Conservation (phyloP, 768 basidiomycete genomes). For the Agaricus sinodeliciosus region DNA sequence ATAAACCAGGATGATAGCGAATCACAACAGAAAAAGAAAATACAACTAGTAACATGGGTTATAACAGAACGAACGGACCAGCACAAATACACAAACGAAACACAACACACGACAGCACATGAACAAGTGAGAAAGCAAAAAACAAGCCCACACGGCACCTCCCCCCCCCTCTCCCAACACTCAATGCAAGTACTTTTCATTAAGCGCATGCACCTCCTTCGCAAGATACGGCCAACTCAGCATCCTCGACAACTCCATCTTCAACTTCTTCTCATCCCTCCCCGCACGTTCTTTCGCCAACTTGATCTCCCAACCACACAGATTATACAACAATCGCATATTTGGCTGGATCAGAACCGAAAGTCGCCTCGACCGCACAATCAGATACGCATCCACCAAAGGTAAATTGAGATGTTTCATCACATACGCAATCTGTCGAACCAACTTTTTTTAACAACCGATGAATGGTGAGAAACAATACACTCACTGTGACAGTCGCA, state of each 20-base stretch:
- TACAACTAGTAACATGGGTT: too few species aligned
- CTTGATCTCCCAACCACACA: conserved; percentile 91
- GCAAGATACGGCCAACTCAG: conserved; percentile 83
- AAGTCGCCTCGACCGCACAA: conserved; percentile 84
- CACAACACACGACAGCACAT: too few species aligned
- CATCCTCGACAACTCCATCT: conserved; percentile 56
- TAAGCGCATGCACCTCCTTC: conserved; percentile 77
- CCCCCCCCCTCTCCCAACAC: too few species aligned
- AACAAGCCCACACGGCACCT: too few species aligned
- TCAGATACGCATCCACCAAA: conserved; percentile 89
- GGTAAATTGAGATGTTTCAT: conserved; percentile 87
- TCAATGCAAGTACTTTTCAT: conserved; percentile 70
- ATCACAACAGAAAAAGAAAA: too few species aligned
- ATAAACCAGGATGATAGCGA: too few species aligned
- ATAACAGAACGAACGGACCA: background rate
- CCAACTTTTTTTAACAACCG: too few species aligned
- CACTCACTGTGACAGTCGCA: conserved; percentile 85
- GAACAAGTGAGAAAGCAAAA: too few species aligned
- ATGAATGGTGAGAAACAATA: too few species aligned
- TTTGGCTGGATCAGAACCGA: conserved; percentile 94
- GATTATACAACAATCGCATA: conserved; percentile 90
- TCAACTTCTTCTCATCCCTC: conserved; percentile 41
- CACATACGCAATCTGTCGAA: conserved; percentile 80
- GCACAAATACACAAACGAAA: too few species aligned
- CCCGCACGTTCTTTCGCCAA: conserved; percentile 73